These are phyloP conservation scores for Kluyveromyces dobzhanskii DNA, from an alignment of 805 yeast species.

Conservation along the genomic window DNA sequence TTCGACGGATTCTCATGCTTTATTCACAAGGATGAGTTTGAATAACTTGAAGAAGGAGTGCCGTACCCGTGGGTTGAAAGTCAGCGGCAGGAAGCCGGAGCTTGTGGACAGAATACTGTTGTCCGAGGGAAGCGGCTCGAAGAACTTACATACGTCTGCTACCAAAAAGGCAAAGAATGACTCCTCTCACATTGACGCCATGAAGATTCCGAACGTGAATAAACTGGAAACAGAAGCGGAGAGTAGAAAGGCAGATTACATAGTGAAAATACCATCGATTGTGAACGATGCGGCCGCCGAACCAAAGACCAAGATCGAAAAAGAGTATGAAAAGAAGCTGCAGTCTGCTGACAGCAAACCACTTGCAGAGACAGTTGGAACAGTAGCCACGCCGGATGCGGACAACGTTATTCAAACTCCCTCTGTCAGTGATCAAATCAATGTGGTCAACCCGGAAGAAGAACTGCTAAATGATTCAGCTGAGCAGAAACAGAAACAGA, in stretches of 20 bases:
- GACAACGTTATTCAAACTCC: conserved; percentile 9
- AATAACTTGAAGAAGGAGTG: conserved; percentile 52
- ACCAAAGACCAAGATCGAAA: conserved; percentile 23
- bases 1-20: conserved; percentile 16
- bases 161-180: conserved; percentile 42
- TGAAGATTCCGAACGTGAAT: conserved; percentile 35
- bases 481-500: conserved; percentile 5
- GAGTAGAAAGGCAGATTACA: conserved; percentile 41
- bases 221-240: conserved; percentile 25
- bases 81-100: conserved; percentile 55
- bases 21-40: conserved; percentile 37
- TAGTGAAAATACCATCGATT: conserved; percentile 36
- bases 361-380: conserved; percentile 3
- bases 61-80: conserved; percentile 48
- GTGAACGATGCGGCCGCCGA: conserved; percentile 40
- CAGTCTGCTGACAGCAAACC: background rate
- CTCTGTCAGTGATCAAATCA: conserved; percentile 3
- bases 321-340: conserved; percentile 10
- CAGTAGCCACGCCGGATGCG: conserved; percentile 10
- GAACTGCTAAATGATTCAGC: background rate
- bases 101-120: conserved; percentile 33
- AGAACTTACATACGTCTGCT: conserved; percentile 17
- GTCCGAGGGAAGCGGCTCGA: conserved; percentile 12
- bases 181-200: conserved; percentile 48
- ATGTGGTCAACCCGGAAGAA: conserved; percentile 7